Evolutionary conservation across 352 stramenopile species (phyloP), one percentile per base, ranked within the genome.

Genomic region (Halophytophthora polymorphica): DNA sequence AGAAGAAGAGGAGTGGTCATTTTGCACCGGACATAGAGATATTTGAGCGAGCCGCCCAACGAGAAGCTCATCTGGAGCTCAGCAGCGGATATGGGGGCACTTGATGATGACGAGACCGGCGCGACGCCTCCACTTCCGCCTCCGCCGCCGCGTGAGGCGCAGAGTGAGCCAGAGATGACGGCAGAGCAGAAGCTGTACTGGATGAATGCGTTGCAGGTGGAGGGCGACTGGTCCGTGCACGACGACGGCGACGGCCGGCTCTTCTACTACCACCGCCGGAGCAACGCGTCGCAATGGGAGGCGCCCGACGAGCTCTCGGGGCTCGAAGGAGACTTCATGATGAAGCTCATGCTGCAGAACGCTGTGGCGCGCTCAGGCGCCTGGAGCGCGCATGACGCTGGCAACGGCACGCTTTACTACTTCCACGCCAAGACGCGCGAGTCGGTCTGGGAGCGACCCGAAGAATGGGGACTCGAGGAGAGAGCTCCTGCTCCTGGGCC

Each of bases 271-370:
- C 70, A 89, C 45, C 47, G 53, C 13, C 65, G 65, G 18, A 63
- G 70, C 15, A 38, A 69, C 13, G 50, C 65, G 49, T 88, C 80
- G 19, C 69, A 74, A 59, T 93, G 83, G 83, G 52, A 70, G 15
- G 51, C 70, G 22, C 83, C 83, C 0, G 53, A 69, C 13, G 69
- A 59, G 34, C 73, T 92, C 37, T 54, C 61, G 10, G 56, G 64
- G 13, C 61, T 83, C 21, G 78, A 90, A 42, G 79, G 69, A 29
- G 72, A 83, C 46, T 81, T 88, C 52, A 88, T 92, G 80, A 93
- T 91, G 83, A 73, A 80, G 65, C 70, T 90, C 19, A 93, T 93
- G 80, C 62, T 93, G 47, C 63, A 87, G 52, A 64, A 83, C 23
- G 78, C 80, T 0, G 58, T 91, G 14, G 83, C 72, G 47, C 74